Conservation (phyloP, 345 rosid genomes). For the Lagerstroemia speciosa region DNA sequence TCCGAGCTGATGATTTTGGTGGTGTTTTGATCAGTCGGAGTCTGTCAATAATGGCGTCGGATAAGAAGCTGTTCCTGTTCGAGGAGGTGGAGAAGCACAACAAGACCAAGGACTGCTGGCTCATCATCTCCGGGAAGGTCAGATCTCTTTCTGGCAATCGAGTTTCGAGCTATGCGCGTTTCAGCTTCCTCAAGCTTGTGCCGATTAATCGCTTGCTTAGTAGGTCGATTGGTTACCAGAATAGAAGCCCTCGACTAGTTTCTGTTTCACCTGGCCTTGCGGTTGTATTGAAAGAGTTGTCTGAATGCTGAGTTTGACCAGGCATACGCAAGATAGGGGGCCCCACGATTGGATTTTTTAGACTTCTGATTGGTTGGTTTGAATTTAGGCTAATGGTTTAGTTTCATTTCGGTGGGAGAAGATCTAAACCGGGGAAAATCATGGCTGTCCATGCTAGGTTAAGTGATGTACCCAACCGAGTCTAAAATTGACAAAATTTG, state of each 20-base stretch:
- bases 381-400: no score
- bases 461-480: no score
- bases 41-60: conserved; percentile 51
- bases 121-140: conserved; percentile 81
- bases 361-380: no score
- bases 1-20: neutral
- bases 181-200: neutral
- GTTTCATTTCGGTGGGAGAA: no score
- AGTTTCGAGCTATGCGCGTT: no score
- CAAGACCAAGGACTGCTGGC: conserved; percentile 87
- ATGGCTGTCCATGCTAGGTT: no score
- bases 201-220: conserved; percentile 1
- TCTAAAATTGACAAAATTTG: no score
- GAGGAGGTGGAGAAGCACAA: conserved; percentile 79
- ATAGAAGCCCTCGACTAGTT: neutral
- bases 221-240: neutral
- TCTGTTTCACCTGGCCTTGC: neutral
- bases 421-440: no score
- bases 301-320: no score
- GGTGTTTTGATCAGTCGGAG: neutral
- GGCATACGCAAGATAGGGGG: no score
- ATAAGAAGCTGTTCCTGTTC: conserved; percentile 39
- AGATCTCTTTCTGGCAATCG: conserved; percentile 20
- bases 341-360: no score
- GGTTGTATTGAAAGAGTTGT: neutral